A percentile compares a stretch with the other conserved stretches of the same genome.
These are phyloP conservation scores for Juglanconis juglandina DNA, from an alignment of 2,329 filamentous ascomycete species.

Conservation along the genomic window DNA sequence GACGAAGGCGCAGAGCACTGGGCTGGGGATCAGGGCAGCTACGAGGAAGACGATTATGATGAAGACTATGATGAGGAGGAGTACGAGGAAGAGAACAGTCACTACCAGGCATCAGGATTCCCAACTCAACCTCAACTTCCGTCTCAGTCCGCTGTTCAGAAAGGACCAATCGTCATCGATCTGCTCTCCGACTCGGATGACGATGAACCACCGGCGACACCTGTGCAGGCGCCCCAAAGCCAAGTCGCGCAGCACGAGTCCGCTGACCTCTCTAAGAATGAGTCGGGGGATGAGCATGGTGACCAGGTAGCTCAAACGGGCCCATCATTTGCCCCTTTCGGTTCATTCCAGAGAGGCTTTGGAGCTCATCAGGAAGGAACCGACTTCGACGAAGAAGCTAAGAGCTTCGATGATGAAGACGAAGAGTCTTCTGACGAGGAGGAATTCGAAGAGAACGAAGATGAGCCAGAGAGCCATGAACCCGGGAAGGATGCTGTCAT, in stretches of 20 bases:
- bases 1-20: constrained; percentile 20
- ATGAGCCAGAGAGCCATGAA: constrained; percentile 4
- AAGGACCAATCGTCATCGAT: constrained; percentile 42
- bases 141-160: constrained; percentile 20
- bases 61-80: constrained; percentile 26
- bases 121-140: neutral
- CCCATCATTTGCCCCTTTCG: neutral
- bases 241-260: neutral
- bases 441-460: constrained; percentile 13
- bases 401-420: neutral
- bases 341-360: neutral
- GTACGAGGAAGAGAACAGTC: constrained; percentile 17
- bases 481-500: neutral
- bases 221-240: neutral
- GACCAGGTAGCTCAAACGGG: neutral
- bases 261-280: neutral
- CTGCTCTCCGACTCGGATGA: constrained; percentile 46
- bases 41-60: constrained; percentile 23
- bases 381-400: neutral
- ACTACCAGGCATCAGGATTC: neutral
- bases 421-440: neutral
- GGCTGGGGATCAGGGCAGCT: constrained; percentile 18
- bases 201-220: constrained; percentile 23
- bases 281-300: neutral
- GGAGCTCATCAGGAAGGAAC: neutral